phyloP scores from a whole-genome alignment of 2,329 filamentous ascomycete species.

The Lasiodiplodia theobromae region DNA sequence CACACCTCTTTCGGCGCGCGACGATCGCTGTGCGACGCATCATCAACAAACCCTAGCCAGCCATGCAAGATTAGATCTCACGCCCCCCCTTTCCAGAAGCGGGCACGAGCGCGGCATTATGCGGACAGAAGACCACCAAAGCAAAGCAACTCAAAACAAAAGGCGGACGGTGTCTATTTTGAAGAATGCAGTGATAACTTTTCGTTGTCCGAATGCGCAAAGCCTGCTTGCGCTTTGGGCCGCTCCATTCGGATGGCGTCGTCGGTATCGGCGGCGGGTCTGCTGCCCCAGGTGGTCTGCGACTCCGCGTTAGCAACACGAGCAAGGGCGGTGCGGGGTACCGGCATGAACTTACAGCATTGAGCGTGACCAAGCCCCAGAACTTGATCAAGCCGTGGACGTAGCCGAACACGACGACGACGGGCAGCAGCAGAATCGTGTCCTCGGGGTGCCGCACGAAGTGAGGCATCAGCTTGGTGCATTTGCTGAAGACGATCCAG shows the following conservation, averaged over 20 bases:
- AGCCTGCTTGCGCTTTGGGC: slow-evolving; percentile 21
- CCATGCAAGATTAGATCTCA: slow-evolving; percentile 29
- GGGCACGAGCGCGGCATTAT: slow-evolving; percentile 29
- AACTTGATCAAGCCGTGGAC: slow-evolving; percentile 93
- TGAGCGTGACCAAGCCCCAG: slow-evolving; percentile 78
- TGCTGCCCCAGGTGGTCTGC: slow-evolving; percentile 94
- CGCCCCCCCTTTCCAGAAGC: slow-evolving; percentile 9
- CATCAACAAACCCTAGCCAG: slow-evolving; percentile 22
- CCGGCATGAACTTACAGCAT: slow-evolving; percentile 43
- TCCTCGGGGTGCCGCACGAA: slow-evolving; percentile 86
- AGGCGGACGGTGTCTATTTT: slow-evolving; percentile 27
- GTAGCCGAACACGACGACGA: slow-evolving; percentile 92
- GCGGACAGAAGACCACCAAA: slow-evolving; percentile 25
- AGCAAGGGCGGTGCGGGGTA: slow-evolving; percentile 20
- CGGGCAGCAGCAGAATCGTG: slow-evolving; percentile 72
- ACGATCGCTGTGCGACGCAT: slow-evolving; percentile 24
- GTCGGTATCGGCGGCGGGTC: slow-evolving; percentile 87
- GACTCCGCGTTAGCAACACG: slow-evolving; percentile 29
- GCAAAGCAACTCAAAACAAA: slow-evolving; percentile 15
- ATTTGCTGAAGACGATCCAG: slow-evolving; percentile 78
- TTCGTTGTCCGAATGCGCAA: slow-evolving; percentile 19
- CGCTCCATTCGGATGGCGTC: slow-evolving; percentile 48
- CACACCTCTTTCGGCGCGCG: slow-evolving; percentile 17
- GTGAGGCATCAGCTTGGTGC: slow-evolving; percentile 87
- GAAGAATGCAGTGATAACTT: slow-evolving; percentile 26